phyloP scores from a whole-genome alignment of 2,329 filamentous ascomycete genomes.

The Calonectria hawksworthii region DNA sequence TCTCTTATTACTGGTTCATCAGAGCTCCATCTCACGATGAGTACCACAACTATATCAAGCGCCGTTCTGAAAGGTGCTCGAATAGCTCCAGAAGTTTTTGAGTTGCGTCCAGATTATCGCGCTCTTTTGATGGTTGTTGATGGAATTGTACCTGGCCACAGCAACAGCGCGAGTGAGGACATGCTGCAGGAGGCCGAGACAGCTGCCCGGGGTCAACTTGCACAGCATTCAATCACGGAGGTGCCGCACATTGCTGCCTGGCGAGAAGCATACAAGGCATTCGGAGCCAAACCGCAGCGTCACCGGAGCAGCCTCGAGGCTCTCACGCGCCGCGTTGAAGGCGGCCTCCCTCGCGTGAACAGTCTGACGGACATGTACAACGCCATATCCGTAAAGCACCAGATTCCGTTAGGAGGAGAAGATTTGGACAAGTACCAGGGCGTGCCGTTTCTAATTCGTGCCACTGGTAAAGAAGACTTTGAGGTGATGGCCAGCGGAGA shows the following conservation, averaged over 20 bases:
- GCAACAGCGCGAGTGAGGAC: conserved; percentile 31
- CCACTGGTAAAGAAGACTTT: conserved; percentile 28
- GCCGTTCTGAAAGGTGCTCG: conserved; percentile 8
- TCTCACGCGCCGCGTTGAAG: conserved; percentile 32
- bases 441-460: conserved; percentile 27
- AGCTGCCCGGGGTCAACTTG: conserved; percentile 3
- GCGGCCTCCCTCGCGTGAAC: conserved; percentile 35
- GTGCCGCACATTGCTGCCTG: conserved; percentile 35
- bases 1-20: no score
- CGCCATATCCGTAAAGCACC: conserved; percentile 38
- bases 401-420: conserved; percentile 37
- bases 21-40: neutral
- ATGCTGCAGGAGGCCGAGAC: conserved; percentile 33
- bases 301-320: conserved; percentile 35
- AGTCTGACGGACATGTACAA: conserved; percentile 40
- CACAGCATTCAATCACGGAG: conserved; percentile 26
- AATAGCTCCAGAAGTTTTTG: conserved; percentile 32
- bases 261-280: conserved; percentile 35
- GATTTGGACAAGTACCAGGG: conserved; percentile 38
- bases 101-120: conserved; percentile 35
- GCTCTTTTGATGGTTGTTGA: conserved; percentile 35
- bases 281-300: conserved; percentile 34
- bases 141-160: conserved; percentile 31
- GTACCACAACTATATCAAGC: neutral
- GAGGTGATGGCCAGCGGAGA: conserved; percentile 16